Conservation (phyloP, 1,284 basidiomycete genomes). For the Microbotryomycetes sp. region DNA sequence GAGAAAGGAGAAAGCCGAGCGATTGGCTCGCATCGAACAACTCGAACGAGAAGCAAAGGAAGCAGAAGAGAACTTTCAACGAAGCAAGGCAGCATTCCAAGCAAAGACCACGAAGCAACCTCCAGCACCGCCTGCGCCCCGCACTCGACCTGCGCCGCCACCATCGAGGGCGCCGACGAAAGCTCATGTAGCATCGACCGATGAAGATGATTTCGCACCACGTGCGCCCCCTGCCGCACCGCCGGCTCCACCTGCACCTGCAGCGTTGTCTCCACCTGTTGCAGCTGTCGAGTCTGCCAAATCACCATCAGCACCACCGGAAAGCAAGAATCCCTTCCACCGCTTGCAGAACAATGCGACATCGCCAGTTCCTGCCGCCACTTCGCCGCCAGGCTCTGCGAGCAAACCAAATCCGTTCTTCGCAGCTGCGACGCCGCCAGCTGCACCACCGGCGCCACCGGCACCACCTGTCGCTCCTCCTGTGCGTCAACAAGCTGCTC, state of each 20-base stretch:
- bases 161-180: background rate
- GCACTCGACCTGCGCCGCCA: slow-evolving; percentile 14
- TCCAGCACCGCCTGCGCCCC: slow-evolving; percentile 34
- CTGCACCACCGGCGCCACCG: slow-evolving; percentile 35
- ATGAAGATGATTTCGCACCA: slow-evolving; percentile 32
- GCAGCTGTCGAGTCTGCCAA: background rate
- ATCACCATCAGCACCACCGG: slow-evolving; percentile 10
- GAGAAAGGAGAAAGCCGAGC: slow-evolving; percentile 57
- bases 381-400: slow-evolving; percentile 7
- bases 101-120: slow-evolving; percentile 6
- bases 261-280: slow-evolving; percentile 31
- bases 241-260: slow-evolving; percentile 40
- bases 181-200: background rate
- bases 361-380: slow-evolving; percentile 1
- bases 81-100: slow-evolving; percentile 32
- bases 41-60: slow-evolving; percentile 54
- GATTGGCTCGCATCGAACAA: slow-evolving; percentile 32
- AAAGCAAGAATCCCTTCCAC: slow-evolving; percentile 34
- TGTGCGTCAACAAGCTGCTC: slow-evolving; percentile 44
- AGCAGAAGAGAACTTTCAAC: slow-evolving; percentile 50
- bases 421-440: slow-evolving; percentile 23
- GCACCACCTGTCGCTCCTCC: slow-evolving; percentile 27
- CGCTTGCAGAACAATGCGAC: slow-evolving; percentile 14
- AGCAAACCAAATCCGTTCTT: slow-evolving; percentile 39
- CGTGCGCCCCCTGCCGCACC: slow-evolving; percentile 43